Evolutionary conservation across 345 rosid genomes (phyloP).

Genomic region (Dimocarpus longan): DNA sequence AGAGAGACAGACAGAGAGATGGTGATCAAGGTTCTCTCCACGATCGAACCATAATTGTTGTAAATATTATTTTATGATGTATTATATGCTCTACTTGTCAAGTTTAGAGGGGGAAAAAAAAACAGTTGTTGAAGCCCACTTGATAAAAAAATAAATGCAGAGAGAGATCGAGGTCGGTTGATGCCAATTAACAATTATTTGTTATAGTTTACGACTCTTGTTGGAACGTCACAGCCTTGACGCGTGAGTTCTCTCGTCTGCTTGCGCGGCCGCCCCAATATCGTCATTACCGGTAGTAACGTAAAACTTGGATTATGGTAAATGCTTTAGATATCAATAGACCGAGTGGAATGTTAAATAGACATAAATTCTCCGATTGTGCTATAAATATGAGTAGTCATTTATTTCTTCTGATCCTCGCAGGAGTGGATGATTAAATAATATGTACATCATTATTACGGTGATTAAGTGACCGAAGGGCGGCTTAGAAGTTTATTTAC

Average conservation of each 20-base stretch:
- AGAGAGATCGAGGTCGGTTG: background rate
- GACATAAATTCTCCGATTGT: too few relatives aligned
- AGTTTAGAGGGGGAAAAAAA: background rate
- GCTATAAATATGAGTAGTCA: background rate
- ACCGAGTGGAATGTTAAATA: background rate
- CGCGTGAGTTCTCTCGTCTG: background rate
- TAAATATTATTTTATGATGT: conserved; percentile 21
- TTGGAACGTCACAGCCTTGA: background rate
- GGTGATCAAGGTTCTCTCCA: conserved; percentile 10
- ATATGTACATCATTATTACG: background rate
- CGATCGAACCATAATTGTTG: conserved; percentile 25
- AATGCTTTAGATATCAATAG: background rate
- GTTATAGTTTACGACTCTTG: background rate
- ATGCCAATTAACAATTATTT: background rate
- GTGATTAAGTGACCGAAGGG: too few relatives aligned
- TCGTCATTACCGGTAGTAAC: background rate
- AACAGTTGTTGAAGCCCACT: background rate
- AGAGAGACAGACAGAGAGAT: too few relatives aligned
- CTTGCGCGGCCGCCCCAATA: too few relatives aligned
- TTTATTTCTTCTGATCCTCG: background rate
- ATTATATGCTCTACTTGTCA: background rate
- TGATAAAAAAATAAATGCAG: background rate
- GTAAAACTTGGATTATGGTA: background rate
- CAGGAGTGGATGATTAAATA: background rate
- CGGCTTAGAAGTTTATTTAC: too few relatives aligned